phyloP scores from a whole-genome alignment of 2,329 filamentous ascomycete species.

The Coniochaeta sp. region DNA sequence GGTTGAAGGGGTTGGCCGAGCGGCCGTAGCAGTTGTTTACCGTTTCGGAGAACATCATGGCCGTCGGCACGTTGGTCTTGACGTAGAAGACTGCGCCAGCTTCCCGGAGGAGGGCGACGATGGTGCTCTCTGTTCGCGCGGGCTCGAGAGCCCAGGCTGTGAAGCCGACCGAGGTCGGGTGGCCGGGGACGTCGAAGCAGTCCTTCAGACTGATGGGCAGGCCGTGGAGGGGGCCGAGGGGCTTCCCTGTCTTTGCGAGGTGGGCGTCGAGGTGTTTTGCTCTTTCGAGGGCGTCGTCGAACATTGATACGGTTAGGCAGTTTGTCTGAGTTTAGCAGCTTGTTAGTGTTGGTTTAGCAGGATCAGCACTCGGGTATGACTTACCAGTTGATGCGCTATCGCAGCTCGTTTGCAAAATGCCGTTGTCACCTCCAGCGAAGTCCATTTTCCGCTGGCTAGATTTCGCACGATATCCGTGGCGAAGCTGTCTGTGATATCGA shows the following conservation, averaged over 20 bases:
- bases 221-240: constrained; percentile 54
- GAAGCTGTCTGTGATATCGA: too few species aligned
- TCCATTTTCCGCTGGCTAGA: too few species aligned
- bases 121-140: constrained; percentile 28
- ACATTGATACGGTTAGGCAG: not conserved
- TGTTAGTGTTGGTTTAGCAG: too few species aligned
- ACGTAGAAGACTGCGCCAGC: constrained; percentile 45
- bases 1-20: constrained; percentile 53
- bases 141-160: too few species aligned
- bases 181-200: constrained; percentile 53
- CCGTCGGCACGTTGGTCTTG: constrained; percentile 49
- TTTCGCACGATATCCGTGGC: too few species aligned
- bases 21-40: constrained; percentile 58
- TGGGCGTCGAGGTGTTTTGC: constrained; percentile 15
- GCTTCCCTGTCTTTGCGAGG: constrained; percentile 32
- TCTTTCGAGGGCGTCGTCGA: not conserved
- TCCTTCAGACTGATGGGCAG: constrained; percentile 61
- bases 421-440: too few species aligned
- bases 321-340: too few species aligned
- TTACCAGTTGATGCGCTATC: too few species aligned
- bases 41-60: too few species aligned
- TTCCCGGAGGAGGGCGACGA: constrained; percentile 30
- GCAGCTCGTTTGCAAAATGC: too few species aligned
- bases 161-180: constrained; percentile 56
- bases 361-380: too few species aligned